These are phyloP conservation scores for Colletotrichum gigasporum DNA, from an alignment of 2,329 filamentous ascomycete genomes.

Conservation along the genomic window DNA sequence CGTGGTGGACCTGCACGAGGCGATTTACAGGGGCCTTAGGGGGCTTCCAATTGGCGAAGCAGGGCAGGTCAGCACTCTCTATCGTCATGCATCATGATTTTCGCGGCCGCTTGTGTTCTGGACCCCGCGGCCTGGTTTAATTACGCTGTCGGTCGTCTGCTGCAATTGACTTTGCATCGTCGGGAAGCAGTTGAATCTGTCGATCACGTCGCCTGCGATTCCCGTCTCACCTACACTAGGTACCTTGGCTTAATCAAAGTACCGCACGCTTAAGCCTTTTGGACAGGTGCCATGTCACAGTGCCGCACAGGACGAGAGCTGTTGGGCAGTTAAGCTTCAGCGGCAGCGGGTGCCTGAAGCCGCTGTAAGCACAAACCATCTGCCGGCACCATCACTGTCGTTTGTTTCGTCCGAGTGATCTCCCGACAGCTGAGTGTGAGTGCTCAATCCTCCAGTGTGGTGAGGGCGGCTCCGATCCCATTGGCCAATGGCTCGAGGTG, in stretches of 20 bases:
- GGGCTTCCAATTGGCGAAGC: too few relatives aligned
- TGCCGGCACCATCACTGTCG: neutral
- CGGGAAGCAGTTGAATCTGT: too few relatives aligned
- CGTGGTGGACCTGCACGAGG: neutral
- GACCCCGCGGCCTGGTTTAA: too few relatives aligned
- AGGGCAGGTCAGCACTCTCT: too few relatives aligned
- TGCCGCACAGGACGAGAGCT: neutral
- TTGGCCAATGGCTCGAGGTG: slow-evolving; percentile 1
- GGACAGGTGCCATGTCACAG: slow-evolving; percentile 8
- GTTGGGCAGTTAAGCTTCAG: slow-evolving; percentile 1
- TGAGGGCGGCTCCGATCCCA: neutral
- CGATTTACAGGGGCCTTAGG: neutral
- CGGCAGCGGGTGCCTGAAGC: slow-evolving; percentile 5
- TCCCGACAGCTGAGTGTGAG: too few relatives aligned
- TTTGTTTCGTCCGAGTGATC: slow-evolving; percentile 4
- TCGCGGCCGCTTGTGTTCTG: too few relatives aligned
- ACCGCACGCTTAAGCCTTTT: neutral
- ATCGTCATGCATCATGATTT: too few relatives aligned
- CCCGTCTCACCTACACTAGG: too few relatives aligned
- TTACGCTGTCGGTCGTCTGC: neutral
- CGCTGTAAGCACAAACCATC: neutral
- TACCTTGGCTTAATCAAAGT: neutral
- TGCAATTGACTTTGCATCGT: neutral
- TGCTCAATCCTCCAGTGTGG: neutral
- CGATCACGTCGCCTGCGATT: neutral